Evolutionary conservation across 2,329 filamentous ascomycete species (phyloP).

Genomic region (Dissoconium aciculare): DNA sequence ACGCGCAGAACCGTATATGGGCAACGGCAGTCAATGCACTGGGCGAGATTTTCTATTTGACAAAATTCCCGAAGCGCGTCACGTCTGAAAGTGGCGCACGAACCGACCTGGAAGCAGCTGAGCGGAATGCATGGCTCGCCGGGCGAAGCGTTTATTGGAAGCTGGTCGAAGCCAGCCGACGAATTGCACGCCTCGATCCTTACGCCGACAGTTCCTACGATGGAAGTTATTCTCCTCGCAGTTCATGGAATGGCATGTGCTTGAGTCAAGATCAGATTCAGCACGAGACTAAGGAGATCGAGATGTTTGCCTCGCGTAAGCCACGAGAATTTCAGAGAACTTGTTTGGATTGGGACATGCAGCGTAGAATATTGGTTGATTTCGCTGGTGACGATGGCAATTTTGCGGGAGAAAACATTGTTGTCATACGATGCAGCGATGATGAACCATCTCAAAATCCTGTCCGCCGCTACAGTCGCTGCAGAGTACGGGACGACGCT

Average conservation of each 20-base stretch:
- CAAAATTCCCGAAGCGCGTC: constrained; percentile 47
- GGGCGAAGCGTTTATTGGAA: constrained; percentile 71
- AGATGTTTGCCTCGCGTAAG: constrained; percentile 55
- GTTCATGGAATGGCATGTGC: constrained; percentile 58
- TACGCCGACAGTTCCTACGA: constrained; percentile 50
- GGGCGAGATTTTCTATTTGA: constrained; percentile 79
- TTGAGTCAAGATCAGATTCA: constrained; percentile 54
- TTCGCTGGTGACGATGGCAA: constrained; percentile 70
- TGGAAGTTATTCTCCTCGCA: constrained; percentile 67
- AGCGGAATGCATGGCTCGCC: constrained; percentile 61
- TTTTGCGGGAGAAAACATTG: constrained; percentile 59
- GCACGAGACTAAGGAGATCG: constrained; percentile 69
- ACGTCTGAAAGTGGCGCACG: constrained; percentile 33
- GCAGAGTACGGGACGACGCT: constrained; percentile 26
- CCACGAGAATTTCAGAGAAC: constrained; percentile 64
- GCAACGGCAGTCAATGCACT: constrained; percentile 87
- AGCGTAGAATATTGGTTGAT: constrained; percentile 68
- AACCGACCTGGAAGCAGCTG: constrained; percentile 38
- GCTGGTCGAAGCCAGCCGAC: constrained; percentile 61
- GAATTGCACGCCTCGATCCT: constrained; percentile 55
- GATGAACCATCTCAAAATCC: constrained; percentile 41
- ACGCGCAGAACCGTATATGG: constrained; percentile 60
- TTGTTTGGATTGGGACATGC: constrained; percentile 88
- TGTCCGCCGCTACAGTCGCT: constrained; percentile 45
- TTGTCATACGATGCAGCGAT: constrained; percentile 60